Evolutionary conservation across 768 basidiomycete genomes (phyloP), one percentile per base, ranked within the genome.

Genomic region (Tricholomella constricta): DNA sequence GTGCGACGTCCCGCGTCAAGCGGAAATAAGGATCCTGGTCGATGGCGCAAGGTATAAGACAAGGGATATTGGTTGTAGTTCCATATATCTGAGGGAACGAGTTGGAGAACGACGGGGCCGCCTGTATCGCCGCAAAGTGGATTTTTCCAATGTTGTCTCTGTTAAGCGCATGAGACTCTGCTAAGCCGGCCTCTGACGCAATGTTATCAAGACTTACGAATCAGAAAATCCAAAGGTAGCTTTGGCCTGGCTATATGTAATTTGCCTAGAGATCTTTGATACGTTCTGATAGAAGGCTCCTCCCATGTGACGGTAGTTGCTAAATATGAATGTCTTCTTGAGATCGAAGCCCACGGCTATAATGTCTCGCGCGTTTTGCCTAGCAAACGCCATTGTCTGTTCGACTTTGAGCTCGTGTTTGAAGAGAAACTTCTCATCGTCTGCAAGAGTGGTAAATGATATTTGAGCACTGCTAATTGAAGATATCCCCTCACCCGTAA

Each of bases 11-110:
- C 38, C 97, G 89, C 26, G 97, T 98, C 41, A 98, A 79, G 47
- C 97, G 94, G 83, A 99, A 99, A 77, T 99, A 94, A 2, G 91
- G 89, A 65, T 94, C 91, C 67, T 97, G 95, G 70, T 99, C 97
- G 68, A 99, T 98, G 12, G 97, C 97, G 65, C 96, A 98, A 11
- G 96, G 96, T 60, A 99, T 99, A 26, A 99, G 79, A 67, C 87
- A 91, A 2, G 96, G 96, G 44, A 98, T 83, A 69, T 91, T 88
- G 51, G 84, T 82, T 35, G 74, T 75, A 5, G 82, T 78, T 47
- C 94, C 95, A 62, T 94, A 99, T 58, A 99, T 98, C 56, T 99
- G 93, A 17, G 97, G 95, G 78, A 98, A 99, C 11, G 95, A 97
- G 70, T 94, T 96, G 57, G 93, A 94, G 78, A 99, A 99, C 15